Evolutionary conservation across 1,284 basidiomycete species (phyloP), one percentile per base, ranked within the genome.

Genomic region (Trichosporon sp.): DNA sequence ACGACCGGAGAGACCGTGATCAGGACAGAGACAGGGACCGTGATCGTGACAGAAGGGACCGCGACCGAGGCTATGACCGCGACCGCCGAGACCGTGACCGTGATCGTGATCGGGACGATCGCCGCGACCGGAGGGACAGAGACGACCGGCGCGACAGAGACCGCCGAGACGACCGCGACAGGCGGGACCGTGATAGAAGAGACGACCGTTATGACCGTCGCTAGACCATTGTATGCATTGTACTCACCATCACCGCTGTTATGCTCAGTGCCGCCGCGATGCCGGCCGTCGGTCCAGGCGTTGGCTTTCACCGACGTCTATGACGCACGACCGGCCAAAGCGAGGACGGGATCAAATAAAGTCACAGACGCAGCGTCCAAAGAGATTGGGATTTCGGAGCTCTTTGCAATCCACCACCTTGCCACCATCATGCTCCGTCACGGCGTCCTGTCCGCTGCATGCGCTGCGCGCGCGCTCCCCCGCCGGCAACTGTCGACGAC

Each of bases 401-500:
- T 8, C 56, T 60, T 60, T 60, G 56, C 56, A 31, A 31, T 32
- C 56, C 18, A 31, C 27, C 18, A 60, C 27, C 56, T 60, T 60
- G 56, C 56, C 56, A 60, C 56, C 56, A 60, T 25, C 18, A 58
- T 60, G 56, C 56, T 60, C 29, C 56, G 56, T 31, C 56, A 60
- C 56, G 56, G 56, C 56, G 56, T 23, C 18, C 56, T 60, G 56
- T 60, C 56, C 56, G 56, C 56, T 60, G 56, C 56, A 60, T 60
- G 56, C 56, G 56, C 56, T n/a, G 56, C 56, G 56, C 56, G 56
- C 56, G 56, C 56, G 2, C 21, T 60, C 13, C 23, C 56, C 9
- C 56, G 56, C 56, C 56, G 56, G 32, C 56, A 60, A 31, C 56
- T 60, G 27, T 60, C 56, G 56, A 60, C 56, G 29, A 70, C 62